These are phyloP conservation scores for Fusarium coffeatum DNA, from an alignment of 2,329 filamentous ascomycete genomes.

Conservation along the genomic window DNA sequence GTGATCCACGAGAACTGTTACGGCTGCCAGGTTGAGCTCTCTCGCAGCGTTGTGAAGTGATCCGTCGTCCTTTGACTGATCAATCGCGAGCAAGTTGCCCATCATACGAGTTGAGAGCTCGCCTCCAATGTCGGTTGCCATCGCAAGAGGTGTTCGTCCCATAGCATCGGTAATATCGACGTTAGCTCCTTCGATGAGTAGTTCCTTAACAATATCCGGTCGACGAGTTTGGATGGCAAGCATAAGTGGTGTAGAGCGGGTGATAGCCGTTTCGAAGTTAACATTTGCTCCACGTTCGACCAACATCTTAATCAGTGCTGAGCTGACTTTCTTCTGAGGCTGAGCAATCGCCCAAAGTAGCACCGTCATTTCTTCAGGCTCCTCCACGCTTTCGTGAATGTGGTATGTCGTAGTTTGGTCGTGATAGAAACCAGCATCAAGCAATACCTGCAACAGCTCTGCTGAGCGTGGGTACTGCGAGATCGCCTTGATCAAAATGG, in stretches of 20 bases:
- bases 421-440: conserved; percentile 70
- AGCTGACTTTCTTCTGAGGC: conserved; percentile 71
- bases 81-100: conserved; percentile 65
- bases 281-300: conserved; percentile 66
- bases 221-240: conserved; percentile 67
- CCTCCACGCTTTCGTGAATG: conserved; percentile 59
- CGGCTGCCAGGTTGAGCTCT: conserved; percentile 66
- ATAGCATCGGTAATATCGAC: conserved; percentile 67
- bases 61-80: conserved; percentile 71
- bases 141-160: conserved; percentile 69
- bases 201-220: conserved; percentile 66
- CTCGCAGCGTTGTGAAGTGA: conserved; percentile 74
- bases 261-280: conserved; percentile 64
- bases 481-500: conserved; percentile 65
- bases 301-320: conserved; percentile 66
- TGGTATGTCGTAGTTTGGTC: conserved; percentile 62
- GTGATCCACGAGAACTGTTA: conserved; percentile 67
- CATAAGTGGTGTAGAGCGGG: conserved; percentile 68
- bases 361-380: conserved; percentile 66
- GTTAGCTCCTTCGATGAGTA: conserved; percentile 69
- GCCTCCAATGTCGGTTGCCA: conserved; percentile 67
- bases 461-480: conserved; percentile 66
- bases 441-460: conserved; percentile 62
- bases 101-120: conserved; percentile 66
- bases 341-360: conserved; percentile 72